phyloP scores from a whole-genome alignment of 805 yeast species.

The Candida boidinii region DNA sequence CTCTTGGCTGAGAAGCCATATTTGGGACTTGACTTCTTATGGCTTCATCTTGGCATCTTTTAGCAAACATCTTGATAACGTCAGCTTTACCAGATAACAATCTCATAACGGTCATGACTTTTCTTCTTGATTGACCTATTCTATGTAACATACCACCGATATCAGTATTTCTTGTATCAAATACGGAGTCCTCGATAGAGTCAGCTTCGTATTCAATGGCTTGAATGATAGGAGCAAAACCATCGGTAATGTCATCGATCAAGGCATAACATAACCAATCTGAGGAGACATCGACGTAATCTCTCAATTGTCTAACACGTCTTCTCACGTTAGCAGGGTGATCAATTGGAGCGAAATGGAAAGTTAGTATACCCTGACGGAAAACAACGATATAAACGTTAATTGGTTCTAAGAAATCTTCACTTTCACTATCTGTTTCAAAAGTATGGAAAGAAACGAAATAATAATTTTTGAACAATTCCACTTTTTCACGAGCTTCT shows the following conservation, averaged over 20 bases:
- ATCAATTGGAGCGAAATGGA: conserved; percentile 59
- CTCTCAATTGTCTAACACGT: conserved; percentile 72
- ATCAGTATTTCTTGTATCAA: conserved; percentile 66
- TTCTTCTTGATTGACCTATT: conserved; percentile 84
- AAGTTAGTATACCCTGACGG: conserved; percentile 57
- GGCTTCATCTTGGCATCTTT: conserved; percentile 78
- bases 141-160: conserved; percentile 68
- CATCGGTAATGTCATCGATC: conserved; percentile 79
- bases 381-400: conserved; percentile 69
- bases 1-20: conserved; percentile 56
- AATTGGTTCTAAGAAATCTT: conserved; percentile 76
- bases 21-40: conserved; percentile 10
- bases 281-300: conserved; percentile 67
- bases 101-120: conserved; percentile 89
- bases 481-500: conserved; percentile 96
- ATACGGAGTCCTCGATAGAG: conserved; percentile 79
- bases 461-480: conserved; percentile 80
- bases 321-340: conserved; percentile 75
- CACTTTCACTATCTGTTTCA: conserved; percentile 75
- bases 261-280: conserved; percentile 81
- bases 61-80: conserved; percentile 92
- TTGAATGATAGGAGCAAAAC: conserved; percentile 74
- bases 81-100: conserved; percentile 90
- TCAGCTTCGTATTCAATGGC: conserved; percentile 75
- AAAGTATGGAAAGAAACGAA: conserved; percentile 97